Conservation (phyloP, 2,329 filamentous ascomycete genomes). For the Sporothrix inflata region DNA sequence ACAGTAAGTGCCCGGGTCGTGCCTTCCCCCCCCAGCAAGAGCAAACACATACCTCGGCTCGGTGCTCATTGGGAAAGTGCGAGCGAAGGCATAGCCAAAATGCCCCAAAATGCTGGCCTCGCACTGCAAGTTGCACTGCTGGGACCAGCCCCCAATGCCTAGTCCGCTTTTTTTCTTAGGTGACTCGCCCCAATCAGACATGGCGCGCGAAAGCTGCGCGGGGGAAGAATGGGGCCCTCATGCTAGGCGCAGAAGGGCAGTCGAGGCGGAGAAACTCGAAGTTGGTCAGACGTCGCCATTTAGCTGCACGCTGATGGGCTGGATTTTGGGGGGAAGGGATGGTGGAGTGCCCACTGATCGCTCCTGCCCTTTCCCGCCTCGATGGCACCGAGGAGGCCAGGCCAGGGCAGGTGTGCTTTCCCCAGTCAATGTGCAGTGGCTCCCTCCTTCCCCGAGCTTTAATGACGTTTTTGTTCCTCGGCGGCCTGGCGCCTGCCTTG, state of each 20-base stretch:
- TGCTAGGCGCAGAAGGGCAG: conserved; percentile 13
- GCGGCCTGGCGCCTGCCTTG: background rate
- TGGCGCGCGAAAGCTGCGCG: background rate
- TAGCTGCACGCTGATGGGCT: conserved; percentile 29
- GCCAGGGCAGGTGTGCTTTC: background rate
- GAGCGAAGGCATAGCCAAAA: background rate
- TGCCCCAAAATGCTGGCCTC: background rate
- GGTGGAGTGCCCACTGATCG: background rate
- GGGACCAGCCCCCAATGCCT: background rate
- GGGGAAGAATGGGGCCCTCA: conserved; percentile 2
- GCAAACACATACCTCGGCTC: conserved; percentile 19
- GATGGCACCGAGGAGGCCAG: conserved; percentile 6
- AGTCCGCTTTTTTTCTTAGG: background rate
- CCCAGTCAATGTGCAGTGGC: background rate
- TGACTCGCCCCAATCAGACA: conserved; percentile 22
- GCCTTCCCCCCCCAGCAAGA: background rate
- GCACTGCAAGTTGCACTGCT: background rate
- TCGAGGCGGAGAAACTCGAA: conserved; percentile 7
- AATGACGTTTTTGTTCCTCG: conserved; percentile 14
- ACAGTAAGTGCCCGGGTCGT: background rate
- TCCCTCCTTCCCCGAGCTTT: background rate
- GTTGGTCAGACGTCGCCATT: conserved; percentile 23
- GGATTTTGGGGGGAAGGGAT: background rate
- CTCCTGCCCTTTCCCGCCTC: background rate
- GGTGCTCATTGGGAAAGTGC: background rate